Percentiles rank a stretch among this genome's conserved stretches.
Evolutionary conservation across 441 rosid species (phyloP).

Genomic region (Erysimum pusillum): DNA sequence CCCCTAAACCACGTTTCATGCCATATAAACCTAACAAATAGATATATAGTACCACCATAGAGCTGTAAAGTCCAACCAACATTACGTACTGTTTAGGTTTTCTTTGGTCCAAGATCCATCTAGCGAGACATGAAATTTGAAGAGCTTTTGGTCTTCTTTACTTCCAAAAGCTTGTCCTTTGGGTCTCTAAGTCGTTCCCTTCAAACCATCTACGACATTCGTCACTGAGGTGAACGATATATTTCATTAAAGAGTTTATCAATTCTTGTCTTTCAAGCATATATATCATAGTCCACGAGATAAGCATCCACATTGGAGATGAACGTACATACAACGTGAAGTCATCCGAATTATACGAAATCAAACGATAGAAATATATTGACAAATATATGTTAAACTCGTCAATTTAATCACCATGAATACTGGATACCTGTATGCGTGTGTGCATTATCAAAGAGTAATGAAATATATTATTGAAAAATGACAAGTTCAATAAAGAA

Average conservation of each 20-base stretch:
- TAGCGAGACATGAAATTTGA: not conserved
- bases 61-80: not conserved
- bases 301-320: too few relatives aligned
- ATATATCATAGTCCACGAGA: not conserved
- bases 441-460: slow-evolving; percentile 31
- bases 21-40: not conserved
- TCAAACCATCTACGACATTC: not conserved
- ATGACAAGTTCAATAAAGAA: not conserved
- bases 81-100: too few relatives aligned
- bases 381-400: not conserved
- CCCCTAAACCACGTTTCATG: not conserved
- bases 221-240: not conserved
- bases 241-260: not conserved
- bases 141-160: not conserved
- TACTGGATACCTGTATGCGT: slow-evolving; percentile 9
- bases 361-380: too few relatives aligned
- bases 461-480: slow-evolving; percentile 21
- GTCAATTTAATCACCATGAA: not conserved
- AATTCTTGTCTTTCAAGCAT: not conserved
- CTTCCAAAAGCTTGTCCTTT: not conserved
- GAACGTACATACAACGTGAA: not conserved
- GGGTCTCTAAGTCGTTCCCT: not conserved
- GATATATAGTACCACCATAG: not conserved
- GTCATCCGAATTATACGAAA: not conserved
- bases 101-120: not conserved